Percentiles rank a stretch among this genome's conserved stretches.
Conservation (phyloP, 495 filamentous ascomycete species). For the Cladorrhinum samala region DNA sequence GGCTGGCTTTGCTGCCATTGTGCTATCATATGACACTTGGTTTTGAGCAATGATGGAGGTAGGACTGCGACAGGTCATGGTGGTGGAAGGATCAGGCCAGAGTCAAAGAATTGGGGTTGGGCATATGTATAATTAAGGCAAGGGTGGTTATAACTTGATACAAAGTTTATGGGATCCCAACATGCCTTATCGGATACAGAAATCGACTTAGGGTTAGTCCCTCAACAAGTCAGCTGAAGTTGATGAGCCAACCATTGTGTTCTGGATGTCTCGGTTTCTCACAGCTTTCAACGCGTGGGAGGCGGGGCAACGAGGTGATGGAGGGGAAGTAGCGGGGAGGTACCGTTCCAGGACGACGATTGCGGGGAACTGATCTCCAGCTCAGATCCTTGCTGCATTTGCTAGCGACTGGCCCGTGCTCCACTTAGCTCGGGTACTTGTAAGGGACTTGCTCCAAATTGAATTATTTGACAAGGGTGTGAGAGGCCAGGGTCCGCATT, state of each 20-base stretch:
- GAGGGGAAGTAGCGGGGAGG: background rate
- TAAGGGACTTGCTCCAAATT: background rate
- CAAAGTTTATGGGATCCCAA: too few species aligned
- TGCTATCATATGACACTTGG: background rate
- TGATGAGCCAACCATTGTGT: background rate
- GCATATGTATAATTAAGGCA: slow-evolving; percentile 2
- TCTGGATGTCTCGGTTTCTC: background rate
- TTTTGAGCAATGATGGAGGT: background rate
- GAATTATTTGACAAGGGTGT: background rate
- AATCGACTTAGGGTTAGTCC: background rate
- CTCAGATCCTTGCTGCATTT: background rate
- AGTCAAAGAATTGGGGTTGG: background rate
- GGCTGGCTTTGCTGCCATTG: background rate
- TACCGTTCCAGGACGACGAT: background rate
- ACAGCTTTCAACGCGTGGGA: background rate
- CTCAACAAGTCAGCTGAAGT: background rate
- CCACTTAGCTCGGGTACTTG: background rate
- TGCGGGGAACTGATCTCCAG: background rate
- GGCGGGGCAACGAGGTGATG: background rate
- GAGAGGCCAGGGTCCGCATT: background rate
- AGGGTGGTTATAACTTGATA: too few species aligned
- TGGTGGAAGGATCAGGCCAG: background rate
- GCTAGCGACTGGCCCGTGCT: background rate
- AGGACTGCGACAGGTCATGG: background rate
- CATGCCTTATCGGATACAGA: too few species aligned